These are phyloP conservation scores for Gastrolobium bilobum DNA, from an alignment of 306 rosid genomes.

Conservation along the genomic window DNA sequence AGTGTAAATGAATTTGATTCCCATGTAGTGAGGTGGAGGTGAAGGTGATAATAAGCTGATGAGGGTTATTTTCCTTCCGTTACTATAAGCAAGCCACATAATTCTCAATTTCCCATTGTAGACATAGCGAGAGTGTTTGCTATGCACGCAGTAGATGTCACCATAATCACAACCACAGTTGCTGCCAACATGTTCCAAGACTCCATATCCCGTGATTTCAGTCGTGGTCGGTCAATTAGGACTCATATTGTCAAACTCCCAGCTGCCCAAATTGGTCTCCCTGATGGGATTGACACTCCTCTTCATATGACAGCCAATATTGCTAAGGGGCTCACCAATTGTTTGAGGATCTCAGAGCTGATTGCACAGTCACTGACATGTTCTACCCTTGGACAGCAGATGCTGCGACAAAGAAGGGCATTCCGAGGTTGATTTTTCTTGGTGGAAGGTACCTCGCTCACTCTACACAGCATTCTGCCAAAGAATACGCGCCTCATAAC, in stretches of 20 bases:
- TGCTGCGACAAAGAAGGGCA: constrained; percentile 26
- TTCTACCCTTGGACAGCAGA: constrained; percentile 55
- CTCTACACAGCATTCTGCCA: constrained; percentile 34
- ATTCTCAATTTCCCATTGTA: constrained; percentile 57
- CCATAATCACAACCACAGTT: constrained; percentile 51
- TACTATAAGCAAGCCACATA: constrained; percentile 49
- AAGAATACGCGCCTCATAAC: constrained; percentile 31
- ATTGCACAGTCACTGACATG: constrained; percentile 58
- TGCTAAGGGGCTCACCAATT: constrained; percentile 28
- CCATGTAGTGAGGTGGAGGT: too few relatives aligned
- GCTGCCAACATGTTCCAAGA: constrained; percentile 54
- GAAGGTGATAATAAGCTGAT: too few relatives aligned
- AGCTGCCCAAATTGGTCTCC: constrained; percentile 47
- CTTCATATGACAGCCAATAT: constrained; percentile 11
- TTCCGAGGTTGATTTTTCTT: constrained; percentile 54
- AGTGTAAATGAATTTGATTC: too few relatives aligned
- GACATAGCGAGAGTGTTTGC: constrained; percentile 60
- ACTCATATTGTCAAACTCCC: constrained; percentile 50
- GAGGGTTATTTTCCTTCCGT: too few relatives aligned
- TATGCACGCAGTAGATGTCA: constrained; percentile 39
- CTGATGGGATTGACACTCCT: constrained; percentile 37
- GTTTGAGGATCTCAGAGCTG: constrained; percentile 35
- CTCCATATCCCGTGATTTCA: constrained; percentile 47
- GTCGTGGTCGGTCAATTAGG: constrained; percentile 44
- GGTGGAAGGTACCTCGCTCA: constrained; percentile 45